phyloP scores from a whole-genome alignment of 192 early-diverging fungal species.

The Neocallimastix lanati region DNA sequence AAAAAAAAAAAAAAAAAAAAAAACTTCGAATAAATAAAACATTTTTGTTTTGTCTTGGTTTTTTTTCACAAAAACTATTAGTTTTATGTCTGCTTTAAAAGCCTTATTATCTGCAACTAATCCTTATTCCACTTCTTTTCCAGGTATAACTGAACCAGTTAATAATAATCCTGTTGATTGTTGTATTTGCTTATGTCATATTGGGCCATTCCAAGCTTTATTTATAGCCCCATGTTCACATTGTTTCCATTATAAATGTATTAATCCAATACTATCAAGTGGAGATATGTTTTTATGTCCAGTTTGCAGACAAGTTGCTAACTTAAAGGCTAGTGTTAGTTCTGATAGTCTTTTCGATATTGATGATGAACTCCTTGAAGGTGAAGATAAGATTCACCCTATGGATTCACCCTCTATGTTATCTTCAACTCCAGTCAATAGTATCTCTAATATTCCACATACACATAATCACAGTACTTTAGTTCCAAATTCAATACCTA shows the following conservation, averaged over 20 bases:
- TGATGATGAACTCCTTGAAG: not conserved
- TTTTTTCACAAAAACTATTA: no score
- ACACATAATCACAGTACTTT: not conserved
- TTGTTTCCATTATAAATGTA: conserved; percentile 45
- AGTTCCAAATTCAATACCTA: not conserved
- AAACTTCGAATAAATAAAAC: no score
- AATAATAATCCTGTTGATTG: conserved; percentile 21
- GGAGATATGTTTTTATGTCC: conserved; percentile 40
- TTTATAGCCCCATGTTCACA: conserved; percentile 45
- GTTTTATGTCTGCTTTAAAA: conserved; percentile 24
- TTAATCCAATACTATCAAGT: conserved; percentile 3
- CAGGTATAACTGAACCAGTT: conserved; percentile 11
- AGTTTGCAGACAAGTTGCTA: conserved; percentile 40
- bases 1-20: no score
- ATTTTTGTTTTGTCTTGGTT: no score
- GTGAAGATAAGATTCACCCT: not conserved
- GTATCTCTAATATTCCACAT: not conserved
- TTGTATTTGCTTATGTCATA: conserved; percentile 32
- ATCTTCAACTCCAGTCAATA: not conserved
- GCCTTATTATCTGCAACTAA: conserved; percentile 30
- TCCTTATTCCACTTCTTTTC: conserved; percentile 15
- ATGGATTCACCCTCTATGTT: not conserved
- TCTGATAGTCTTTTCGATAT: conserved; percentile 8
- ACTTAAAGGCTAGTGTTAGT: conserved; percentile 29
- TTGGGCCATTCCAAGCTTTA: conserved; percentile 35